These are phyloP conservation scores for Ophiostoma montium DNA, from an alignment of 2,329 filamentous ascomycete species.

Conservation along the genomic window DNA sequence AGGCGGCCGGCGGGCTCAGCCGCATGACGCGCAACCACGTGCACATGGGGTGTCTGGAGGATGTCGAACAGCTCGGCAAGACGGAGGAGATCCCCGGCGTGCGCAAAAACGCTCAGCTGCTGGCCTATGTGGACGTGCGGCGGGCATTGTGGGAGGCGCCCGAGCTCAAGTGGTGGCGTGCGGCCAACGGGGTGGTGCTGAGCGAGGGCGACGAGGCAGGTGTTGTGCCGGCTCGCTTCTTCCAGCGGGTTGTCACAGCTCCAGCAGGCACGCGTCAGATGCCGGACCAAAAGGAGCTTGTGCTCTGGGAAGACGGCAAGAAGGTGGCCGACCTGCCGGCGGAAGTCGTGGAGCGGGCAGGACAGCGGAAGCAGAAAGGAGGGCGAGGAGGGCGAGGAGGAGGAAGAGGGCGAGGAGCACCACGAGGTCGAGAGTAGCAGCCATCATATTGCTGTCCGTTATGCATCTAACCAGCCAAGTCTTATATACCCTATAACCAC, in stretches of 20 bases:
- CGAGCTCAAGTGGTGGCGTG: slow-evolving; percentile 58
- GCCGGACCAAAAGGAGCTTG: slow-evolving; percentile 17
- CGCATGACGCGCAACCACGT: slow-evolving; percentile 79
- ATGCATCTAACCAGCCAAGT: too few relatives aligned
- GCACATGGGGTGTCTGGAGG: slow-evolving; percentile 50
- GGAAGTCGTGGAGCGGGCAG: slow-evolving; percentile 33
- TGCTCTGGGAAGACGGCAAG: slow-evolving; percentile 58
- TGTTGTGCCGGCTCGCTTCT: slow-evolving; percentile 50
- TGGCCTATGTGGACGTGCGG: slow-evolving; percentile 64
- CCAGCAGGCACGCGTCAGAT: slow-evolving; percentile 30
- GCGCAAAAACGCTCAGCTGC: slow-evolving; percentile 59
- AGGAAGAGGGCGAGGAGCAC: too few relatives aligned
- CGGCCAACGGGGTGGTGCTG: slow-evolving; percentile 64
- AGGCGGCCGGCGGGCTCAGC: slow-evolving; percentile 61
- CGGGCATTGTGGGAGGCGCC: slow-evolving; percentile 44
- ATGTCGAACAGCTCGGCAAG: too few relatives aligned
- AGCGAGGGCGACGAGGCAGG: slow-evolving; percentile 47
- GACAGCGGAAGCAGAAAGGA: too few relatives aligned
- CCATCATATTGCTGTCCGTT: too few relatives aligned
- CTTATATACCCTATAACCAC: background rate
- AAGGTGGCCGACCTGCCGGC: slow-evolving; percentile 53
- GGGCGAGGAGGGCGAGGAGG: too few relatives aligned
- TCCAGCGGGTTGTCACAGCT: slow-evolving; percentile 51
- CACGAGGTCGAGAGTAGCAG: too few relatives aligned
- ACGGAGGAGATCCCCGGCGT: slow-evolving; percentile 53